These are phyloP conservation scores for Oryza glumipatula DNA, from an alignment of 176 grass and related monocot species.

Conservation along the genomic window DNA sequence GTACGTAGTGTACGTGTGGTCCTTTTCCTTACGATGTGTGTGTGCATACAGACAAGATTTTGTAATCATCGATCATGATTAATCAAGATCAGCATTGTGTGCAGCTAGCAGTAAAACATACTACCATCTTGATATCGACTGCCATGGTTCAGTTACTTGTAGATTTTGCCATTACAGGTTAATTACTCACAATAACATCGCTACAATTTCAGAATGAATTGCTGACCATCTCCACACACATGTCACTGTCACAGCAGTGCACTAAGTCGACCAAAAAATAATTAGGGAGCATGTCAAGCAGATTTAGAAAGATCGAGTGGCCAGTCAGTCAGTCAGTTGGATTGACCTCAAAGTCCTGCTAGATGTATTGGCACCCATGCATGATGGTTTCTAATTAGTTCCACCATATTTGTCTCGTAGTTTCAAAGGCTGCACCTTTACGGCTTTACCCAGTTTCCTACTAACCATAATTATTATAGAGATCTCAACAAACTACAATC, in stretches of 20 bases:
- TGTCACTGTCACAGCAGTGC: background rate
- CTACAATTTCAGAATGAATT: background rate
- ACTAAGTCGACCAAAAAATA: conserved; percentile 23
- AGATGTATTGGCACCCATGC: conserved; percentile 20
- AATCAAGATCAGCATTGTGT: too few relatives aligned
- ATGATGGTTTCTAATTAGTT: conserved; percentile 19
- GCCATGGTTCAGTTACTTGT: too few relatives aligned
- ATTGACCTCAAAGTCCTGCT: conserved; percentile 31
- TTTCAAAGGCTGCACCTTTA: conserved; percentile 51
- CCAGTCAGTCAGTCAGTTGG: background rate
- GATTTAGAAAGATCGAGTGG: background rate
- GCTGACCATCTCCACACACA: background rate
- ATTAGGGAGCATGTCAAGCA: background rate
- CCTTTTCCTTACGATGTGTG: background rate
- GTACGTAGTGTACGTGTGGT: background rate
- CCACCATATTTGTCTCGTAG: conserved; percentile 35
- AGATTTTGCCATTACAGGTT: background rate
- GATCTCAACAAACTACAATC: background rate
- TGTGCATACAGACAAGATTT: background rate
- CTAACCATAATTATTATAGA: conserved; percentile 14
- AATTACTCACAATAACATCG: background rate
- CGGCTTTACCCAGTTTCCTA: conserved; percentile 37
- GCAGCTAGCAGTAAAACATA: too few relatives aligned
- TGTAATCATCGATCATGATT: too few relatives aligned
- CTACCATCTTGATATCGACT: too few relatives aligned